phyloP scores from a whole-genome alignment of 106 monocot species.

The Allium fistulosum region DNA sequence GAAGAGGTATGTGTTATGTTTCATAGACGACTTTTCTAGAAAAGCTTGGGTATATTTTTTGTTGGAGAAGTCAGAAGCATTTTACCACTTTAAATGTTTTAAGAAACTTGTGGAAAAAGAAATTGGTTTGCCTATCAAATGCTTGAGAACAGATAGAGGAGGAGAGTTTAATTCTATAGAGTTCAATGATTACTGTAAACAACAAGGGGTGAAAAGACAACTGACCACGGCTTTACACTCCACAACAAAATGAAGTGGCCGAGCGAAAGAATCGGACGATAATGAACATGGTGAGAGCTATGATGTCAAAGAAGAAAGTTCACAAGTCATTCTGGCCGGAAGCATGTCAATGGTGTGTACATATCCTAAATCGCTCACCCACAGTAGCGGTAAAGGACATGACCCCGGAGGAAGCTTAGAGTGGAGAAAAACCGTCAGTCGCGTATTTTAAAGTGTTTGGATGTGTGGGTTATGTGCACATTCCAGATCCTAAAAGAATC shows the following conservation, averaged over 20 bases:
- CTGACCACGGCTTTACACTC: not conserved
- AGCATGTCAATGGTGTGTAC: no score
- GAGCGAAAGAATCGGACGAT: conserved; percentile 4
- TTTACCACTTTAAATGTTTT: not conserved
- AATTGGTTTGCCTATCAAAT: not conserved
- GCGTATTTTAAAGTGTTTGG: not conserved
- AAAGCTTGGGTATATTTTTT: conserved; percentile 1
- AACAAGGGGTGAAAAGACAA: not conserved
- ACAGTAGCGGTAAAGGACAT: not conserved
- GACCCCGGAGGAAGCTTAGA: not conserved
- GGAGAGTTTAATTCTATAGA: not conserved
- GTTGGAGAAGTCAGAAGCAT: conserved; percentile 3
- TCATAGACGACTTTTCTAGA: not conserved
- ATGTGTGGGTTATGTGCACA: not conserved
- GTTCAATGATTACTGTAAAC: not conserved
- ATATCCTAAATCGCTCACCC: not conserved
- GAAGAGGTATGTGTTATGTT: not conserved
- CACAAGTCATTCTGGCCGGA: no score
- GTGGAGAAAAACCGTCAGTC: not conserved
- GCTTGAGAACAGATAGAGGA: not conserved
- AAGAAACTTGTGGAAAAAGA: conserved; percentile 4
- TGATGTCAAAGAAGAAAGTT: not conserved
- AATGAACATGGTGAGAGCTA: not conserved
- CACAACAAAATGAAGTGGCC: not conserved
- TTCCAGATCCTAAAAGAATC: not conserved